Evolutionary conservation across 805 yeast species (phyloP), one percentile per base, ranked within the genome.

Genomic region (Cyberlindnera americana): DNA sequence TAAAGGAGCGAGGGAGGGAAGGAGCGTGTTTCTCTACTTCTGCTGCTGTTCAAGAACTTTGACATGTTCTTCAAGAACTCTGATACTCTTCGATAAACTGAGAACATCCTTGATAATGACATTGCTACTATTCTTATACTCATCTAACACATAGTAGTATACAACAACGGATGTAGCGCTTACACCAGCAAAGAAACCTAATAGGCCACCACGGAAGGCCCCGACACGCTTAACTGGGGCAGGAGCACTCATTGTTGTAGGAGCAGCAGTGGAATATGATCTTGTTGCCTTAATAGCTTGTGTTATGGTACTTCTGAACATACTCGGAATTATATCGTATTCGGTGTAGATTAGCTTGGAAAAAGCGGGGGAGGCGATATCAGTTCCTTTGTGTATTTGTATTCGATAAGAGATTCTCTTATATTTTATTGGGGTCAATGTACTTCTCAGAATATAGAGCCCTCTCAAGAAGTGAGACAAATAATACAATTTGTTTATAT

Each of bases 161-260:
- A 90, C 79, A 7, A 77, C 84, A 40, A 73, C 74, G 3, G 95
- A 90, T 14, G 95, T 83, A 46, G 73, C 59, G 17, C 87, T 69
- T 27, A 82, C 83, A 32, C 96, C 95, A 22, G 80, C 67, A 39
- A 87, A 71, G 62, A 87, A 88, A 2, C 96, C 96, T 39, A 85
- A 66, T 47, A 87, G 67, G 5, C 69, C 73, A 14, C 73, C 73
- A 38, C 70, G 66, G 49, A 69, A 57, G 13, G 69, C 72, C 10
- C 73, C 72, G 28, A 65, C 58, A 40, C 52, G 57, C 24, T 47
- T 54, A 14, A 41, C 45, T 19, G 53, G 51, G 9, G 40, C 8
- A 9, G 38, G 28, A 2, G 32, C n/a, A 21, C 19, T 8, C 6
- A 14, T 19, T 15, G 19, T 3, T n/a, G 49, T 26, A 5, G 40